Evolutionary conservation across 2,329 filamentous ascomycete genomes (phyloP).

Genomic region (Metarhizium anisopliae): DNA sequence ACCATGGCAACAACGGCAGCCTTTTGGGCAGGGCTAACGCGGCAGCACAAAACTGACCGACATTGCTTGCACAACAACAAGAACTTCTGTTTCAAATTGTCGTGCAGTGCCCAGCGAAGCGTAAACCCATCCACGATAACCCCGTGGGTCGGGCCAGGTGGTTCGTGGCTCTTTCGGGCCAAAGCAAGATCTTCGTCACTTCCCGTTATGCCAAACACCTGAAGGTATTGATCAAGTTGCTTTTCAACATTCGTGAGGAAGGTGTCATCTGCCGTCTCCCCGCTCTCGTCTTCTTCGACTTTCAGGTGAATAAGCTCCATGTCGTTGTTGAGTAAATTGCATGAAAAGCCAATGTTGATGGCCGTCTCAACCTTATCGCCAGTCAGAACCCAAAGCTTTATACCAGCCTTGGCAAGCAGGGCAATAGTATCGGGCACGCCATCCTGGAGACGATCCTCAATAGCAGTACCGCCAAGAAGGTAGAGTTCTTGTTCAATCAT

Average conservation of each 20-base stretch:
- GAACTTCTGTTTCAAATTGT: slow-evolving; percentile 82
- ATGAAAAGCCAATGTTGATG: slow-evolving; percentile 99
- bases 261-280: slow-evolving; percentile 35
- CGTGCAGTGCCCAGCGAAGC: slow-evolving; percentile 76
- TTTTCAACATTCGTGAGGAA: slow-evolving; percentile 53
- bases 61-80: slow-evolving; percentile 93
- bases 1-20: slow-evolving; percentile 96
- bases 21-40: slow-evolving; percentile 94
- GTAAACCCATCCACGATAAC: slow-evolving; percentile 93
- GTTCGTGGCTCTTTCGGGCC: slow-evolving; percentile 75
- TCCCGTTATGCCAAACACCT: slow-evolving; percentile 69
- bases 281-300: slow-evolving; percentile 61
- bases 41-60: slow-evolving; percentile 91
- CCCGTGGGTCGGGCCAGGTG: slow-evolving; percentile 80
- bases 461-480: slow-evolving; percentile 87
- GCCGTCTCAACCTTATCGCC: slow-evolving; percentile 98
- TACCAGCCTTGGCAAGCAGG: slow-evolving; percentile 82
- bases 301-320: slow-evolving; percentile 95
- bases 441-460: slow-evolving; percentile 93
- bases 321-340: slow-evolving; percentile 92
- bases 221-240: slow-evolving; percentile 66
- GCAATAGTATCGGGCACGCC: slow-evolving; percentile 94
- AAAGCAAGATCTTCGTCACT: slow-evolving; percentile 74
- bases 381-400: slow-evolving; percentile 97
- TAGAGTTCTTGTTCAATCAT: slow-evolving; percentile 83